Evolutionary conservation across 257 asterid species (phyloP).

Genomic region (Solanum appendiculatum): DNA sequence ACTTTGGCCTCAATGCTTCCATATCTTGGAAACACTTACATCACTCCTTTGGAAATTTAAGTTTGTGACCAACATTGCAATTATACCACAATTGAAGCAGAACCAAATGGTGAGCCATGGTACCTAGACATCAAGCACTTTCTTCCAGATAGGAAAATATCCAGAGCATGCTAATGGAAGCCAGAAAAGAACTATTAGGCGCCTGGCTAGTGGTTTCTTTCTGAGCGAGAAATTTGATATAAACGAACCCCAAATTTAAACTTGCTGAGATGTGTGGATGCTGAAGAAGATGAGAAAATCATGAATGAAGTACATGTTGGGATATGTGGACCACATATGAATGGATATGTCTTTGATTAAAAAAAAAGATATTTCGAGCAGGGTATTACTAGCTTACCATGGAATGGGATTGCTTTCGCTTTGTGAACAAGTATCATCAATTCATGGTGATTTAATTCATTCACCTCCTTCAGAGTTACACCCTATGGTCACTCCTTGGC

Average conservation of each 20-base stretch:
- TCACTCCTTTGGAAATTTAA: background rate
- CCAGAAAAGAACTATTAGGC: too few species aligned
- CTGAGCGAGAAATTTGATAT: background rate
- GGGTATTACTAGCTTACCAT: background rate
- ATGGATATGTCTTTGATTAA: too few species aligned
- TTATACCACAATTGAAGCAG: background rate
- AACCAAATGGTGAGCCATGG: background rate
- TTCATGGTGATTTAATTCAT: background rate
- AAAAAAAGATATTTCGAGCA: background rate
- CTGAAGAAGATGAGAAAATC: too few species aligned
- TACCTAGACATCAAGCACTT: background rate
- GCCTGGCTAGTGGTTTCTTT: too few species aligned
- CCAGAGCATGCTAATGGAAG: background rate
- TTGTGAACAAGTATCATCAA: background rate
- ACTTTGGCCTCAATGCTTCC: background rate
- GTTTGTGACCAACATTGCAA: background rate
- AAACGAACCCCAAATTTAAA: too few species aligned
- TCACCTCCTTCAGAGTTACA: background rate
- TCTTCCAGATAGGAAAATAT: too few species aligned
- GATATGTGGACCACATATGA: background rate
- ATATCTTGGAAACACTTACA: too few species aligned
- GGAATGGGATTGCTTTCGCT: background rate
- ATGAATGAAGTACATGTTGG: too few species aligned
- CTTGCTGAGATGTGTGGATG: background rate
- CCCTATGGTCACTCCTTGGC: background rate